Evolutionary conservation across 768 basidiomycete genomes (phyloP).

Genomic region (Omphalotus guepiniiformis): DNA sequence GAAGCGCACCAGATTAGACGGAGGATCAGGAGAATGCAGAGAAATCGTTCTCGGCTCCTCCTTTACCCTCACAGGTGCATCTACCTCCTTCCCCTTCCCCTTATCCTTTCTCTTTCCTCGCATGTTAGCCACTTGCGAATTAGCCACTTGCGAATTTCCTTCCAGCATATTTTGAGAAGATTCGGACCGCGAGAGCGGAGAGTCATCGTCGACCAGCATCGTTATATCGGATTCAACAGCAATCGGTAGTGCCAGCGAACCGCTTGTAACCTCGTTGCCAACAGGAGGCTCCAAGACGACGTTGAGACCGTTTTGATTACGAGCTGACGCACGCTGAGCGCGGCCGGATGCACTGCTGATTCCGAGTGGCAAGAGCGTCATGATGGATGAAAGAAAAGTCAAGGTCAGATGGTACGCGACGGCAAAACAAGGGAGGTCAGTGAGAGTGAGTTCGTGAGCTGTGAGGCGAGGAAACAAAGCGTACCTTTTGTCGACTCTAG

Average conservation of each 20-base stretch:
- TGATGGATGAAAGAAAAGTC: slow-evolving; percentile 19
- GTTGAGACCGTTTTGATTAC: slow-evolving; percentile 49
- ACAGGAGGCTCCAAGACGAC: slow-evolving; percentile 31
- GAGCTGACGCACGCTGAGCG: slow-evolving; percentile 70
- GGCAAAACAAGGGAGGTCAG: slow-evolving; percentile 10
- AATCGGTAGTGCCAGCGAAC: slow-evolving; percentile 36
- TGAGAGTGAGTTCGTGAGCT: slow-evolving; percentile 16
- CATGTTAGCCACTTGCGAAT: slow-evolving; percentile 25
- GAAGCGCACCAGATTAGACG: slow-evolving; percentile 36
- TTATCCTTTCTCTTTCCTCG: slow-evolving; percentile 43
- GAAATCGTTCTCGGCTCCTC: slow-evolving; percentile 46
- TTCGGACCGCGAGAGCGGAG: slow-evolving; percentile 59
- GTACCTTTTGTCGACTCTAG: slow-evolving; percentile 71
- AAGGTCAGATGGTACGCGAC: slow-evolving; percentile 14
- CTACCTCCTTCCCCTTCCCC: slow-evolving; percentile 43
- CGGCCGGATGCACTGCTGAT: slow-evolving; percentile 57
- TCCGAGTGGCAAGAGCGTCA: slow-evolving; percentile 19
- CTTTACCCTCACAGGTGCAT: slow-evolving; percentile 40
- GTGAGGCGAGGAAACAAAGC: slow-evolving; percentile 27
- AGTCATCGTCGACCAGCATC: slow-evolving; percentile 55
- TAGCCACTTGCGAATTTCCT: slow-evolving; percentile 15
- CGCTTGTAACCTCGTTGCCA: slow-evolving; percentile 31
- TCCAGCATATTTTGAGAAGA: slow-evolving; percentile 43
- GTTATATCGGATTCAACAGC: slow-evolving; percentile 48
- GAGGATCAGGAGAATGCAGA: slow-evolving; percentile 44